Conservation (phyloP, 1,139 yeast species). For the Suhomyces wounanorum region DNA sequence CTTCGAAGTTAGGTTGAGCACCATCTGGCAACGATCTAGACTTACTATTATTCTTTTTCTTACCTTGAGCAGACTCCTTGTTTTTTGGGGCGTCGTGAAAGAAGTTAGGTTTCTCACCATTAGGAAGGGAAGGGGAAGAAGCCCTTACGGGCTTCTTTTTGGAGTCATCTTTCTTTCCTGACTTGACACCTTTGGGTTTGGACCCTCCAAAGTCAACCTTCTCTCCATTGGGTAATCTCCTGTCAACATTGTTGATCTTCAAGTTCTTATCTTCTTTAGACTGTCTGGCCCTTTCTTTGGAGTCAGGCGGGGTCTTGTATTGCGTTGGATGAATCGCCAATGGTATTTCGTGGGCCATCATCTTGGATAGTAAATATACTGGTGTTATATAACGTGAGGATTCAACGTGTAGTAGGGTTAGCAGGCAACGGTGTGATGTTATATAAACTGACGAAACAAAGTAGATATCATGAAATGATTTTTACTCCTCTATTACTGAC, state of each 20-base stretch:
- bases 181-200: conserved; percentile 11
- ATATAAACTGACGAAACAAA: background rate
- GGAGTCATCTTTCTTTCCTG: conserved; percentile 17
- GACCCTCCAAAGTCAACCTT: conserved; percentile 42
- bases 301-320: conserved; percentile 11
- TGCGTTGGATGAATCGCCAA: conserved; percentile 24
- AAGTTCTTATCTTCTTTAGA: conserved; percentile 12
- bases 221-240: conserved; percentile 45
- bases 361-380: conserved; percentile 14
- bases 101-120: conserved; percentile 39
- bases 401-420: conserved; percentile 6
- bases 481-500: background rate
- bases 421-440: background rate
- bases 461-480: background rate
- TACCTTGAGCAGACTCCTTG: conserved; percentile 13
- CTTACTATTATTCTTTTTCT: conserved; percentile 11
- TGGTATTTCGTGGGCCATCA: conserved; percentile 48
- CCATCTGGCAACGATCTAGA: conserved; percentile 43
- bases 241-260: conserved; percentile 22
- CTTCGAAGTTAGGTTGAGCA: conserved; percentile 35
- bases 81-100: conserved; percentile 17
- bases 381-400: conserved; percentile 7
- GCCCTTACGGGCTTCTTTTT: conserved; percentile 17
- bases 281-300: conserved; percentile 4
- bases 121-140: conserved; percentile 27